phyloP scores from a whole-genome alignment of 495 filamentous ascomycete genomes.

The Penicillium coffeae region DNA sequence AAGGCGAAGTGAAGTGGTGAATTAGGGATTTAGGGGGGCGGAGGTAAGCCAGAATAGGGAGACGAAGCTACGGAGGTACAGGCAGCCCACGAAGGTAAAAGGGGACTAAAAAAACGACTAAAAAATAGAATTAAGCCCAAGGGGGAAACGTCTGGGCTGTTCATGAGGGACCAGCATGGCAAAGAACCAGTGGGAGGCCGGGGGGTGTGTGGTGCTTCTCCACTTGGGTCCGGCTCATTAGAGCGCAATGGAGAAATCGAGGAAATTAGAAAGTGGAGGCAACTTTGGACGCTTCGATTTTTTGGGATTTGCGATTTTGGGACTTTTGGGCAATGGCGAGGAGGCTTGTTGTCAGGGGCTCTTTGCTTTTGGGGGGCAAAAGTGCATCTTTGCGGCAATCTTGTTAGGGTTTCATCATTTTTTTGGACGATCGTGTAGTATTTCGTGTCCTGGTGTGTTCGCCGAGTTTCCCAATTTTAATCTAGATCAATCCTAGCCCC shows the following conservation, averaged over 20 bases:
- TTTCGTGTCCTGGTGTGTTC: too few relatives aligned
- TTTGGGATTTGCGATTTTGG: too few relatives aligned
- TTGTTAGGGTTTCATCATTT: too few relatives aligned
- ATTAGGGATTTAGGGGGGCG: neutral
- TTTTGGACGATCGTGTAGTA: too few relatives aligned
- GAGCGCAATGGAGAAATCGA: constrained; percentile 7
- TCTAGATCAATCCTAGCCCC: too few relatives aligned
- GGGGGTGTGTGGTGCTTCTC: neutral
- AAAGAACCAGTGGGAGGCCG: neutral
- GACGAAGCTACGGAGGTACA: constrained; percentile 3
- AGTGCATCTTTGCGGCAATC: too few relatives aligned
- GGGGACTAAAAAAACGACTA: constrained; percentile 11
- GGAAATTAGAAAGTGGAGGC: constrained; percentile 4
- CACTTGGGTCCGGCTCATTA: constrained; percentile 11
- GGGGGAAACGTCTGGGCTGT: constrained; percentile 5
- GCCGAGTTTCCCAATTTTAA: too few relatives aligned
- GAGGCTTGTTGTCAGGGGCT: too few relatives aligned
- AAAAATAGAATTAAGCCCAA: constrained; percentile 12
- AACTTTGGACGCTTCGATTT: too few relatives aligned
- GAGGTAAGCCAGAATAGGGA: neutral
- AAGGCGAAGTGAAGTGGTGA: neutral
- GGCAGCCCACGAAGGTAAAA: neutral
- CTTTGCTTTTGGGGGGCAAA: too few relatives aligned
- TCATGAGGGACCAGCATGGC: neutral
- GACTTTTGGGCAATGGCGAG: too few relatives aligned